phyloP scores from a whole-genome alignment of 129 eudicot genomes.

The Centrapalus pauciflorus region DNA sequence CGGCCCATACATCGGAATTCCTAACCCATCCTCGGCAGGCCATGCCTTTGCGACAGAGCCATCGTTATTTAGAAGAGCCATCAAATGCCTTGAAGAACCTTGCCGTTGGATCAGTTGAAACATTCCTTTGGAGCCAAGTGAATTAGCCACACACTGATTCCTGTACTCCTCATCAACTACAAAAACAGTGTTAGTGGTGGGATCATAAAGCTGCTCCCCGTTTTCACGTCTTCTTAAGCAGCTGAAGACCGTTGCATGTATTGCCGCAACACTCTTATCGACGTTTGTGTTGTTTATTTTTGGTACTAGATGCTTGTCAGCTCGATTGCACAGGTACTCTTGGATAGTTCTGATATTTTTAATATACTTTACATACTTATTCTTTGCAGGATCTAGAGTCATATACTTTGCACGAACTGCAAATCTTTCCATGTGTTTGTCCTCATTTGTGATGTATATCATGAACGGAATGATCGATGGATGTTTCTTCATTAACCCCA shows the following conservation, averaged over 20 bases:
- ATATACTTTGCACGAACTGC: slow-evolving; percentile 86
- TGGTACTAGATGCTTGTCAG: slow-evolving; percentile 70
- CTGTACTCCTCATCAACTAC: slow-evolving; percentile 71
- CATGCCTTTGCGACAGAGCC: slow-evolving; percentile 96
- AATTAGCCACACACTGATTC: slow-evolving; percentile 71
- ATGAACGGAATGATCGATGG: slow-evolving; percentile 78
- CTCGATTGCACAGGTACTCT: slow-evolving; percentile 66
- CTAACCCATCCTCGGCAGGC: slow-evolving; percentile 46
- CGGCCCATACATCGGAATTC: slow-evolving; percentile 62
- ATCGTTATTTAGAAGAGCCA: slow-evolving; percentile 74
- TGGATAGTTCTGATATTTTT: slow-evolving; percentile 61
- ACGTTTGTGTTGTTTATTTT: slow-evolving; percentile 69
- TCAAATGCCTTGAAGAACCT: slow-evolving; percentile 71
- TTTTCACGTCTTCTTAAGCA: slow-evolving; percentile 61
- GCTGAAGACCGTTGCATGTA: slow-evolving; percentile 81
- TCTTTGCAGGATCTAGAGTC: slow-evolving; percentile 76
- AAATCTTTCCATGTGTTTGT: slow-evolving; percentile 76
- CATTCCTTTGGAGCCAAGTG: slow-evolving; percentile 79
- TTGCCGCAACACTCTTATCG: slow-evolving; percentile 71
- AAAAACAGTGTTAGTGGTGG: slow-evolving; percentile 52
- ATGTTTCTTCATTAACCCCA: slow-evolving; percentile 85
- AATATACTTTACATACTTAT: slow-evolving; percentile 62
- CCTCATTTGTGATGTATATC: slow-evolving; percentile 71
- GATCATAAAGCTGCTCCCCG: slow-evolving; percentile 67
- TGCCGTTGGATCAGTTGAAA: slow-evolving; percentile 78